phyloP scores from a whole-genome alignment of 2,329 filamentous ascomycete genomes.

The Xylaria digitata region DNA sequence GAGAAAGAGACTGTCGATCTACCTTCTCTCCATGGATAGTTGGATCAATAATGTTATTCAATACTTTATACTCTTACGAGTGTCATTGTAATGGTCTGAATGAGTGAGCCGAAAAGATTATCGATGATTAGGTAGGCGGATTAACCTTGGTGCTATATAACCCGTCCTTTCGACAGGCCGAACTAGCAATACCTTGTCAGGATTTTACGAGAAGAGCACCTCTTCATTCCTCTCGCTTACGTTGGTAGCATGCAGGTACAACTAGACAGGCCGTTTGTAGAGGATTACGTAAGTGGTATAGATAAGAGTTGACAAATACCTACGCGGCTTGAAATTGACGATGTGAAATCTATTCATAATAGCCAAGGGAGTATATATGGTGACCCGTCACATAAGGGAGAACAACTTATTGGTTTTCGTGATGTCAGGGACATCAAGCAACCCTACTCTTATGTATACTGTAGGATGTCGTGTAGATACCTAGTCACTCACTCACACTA shows the following conservation, averaged over 20 bases:
- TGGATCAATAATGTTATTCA: neutral
- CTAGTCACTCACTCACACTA: neutral
- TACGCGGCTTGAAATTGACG: neutral
- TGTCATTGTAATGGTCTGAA: too few species aligned
- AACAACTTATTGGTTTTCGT: neutral
- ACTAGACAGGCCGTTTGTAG: neutral
- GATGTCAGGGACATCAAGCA: neutral
- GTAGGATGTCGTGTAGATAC: too few species aligned
- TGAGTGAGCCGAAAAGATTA: too few species aligned
- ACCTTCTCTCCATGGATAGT: neutral
- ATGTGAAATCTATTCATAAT: neutral
- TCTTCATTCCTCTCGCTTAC: neutral
- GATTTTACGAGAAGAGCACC: neutral
- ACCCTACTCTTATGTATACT: neutral
- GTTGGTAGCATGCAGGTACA: neutral
- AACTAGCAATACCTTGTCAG: neutral
- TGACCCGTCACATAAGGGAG: neutral
- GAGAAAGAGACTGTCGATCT: neutral
- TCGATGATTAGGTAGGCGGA: too few species aligned
- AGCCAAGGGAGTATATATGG: neutral
- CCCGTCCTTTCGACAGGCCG: too few species aligned
- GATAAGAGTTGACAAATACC: slow-evolving; percentile 3
- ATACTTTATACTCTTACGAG: neutral
- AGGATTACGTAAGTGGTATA: neutral
- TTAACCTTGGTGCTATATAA: too few species aligned